Evolutionary conservation across 495 filamentous ascomycete species (phyloP).

Genomic region (Parachaetomium inaequale): DNA sequence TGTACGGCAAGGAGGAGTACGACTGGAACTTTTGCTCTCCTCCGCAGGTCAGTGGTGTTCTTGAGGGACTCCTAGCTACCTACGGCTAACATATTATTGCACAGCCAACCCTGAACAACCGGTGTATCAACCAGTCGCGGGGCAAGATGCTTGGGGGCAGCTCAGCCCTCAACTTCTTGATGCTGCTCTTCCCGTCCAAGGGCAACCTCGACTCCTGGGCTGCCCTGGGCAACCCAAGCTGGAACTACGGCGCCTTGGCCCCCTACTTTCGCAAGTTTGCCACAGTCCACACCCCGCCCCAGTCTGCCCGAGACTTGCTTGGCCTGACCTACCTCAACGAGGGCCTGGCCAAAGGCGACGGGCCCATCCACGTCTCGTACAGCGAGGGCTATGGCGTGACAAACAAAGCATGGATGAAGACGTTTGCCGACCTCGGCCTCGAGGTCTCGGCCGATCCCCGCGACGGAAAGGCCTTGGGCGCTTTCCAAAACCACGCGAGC

Average conservation of each 20-base stretch:
- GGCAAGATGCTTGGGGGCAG: constrained; percentile 58
- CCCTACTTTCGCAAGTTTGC: constrained; percentile 50
- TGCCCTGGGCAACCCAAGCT: constrained; percentile 50
- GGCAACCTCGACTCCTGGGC: constrained; percentile 53
- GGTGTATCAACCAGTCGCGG: constrained; percentile 38
- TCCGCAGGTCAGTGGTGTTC: constrained; percentile 42
- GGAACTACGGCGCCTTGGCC: constrained; percentile 48
- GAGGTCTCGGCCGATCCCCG: constrained; percentile 38
- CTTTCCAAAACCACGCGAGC: constrained; percentile 42
- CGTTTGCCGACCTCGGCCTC: constrained; percentile 34
- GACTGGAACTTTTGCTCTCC: constrained; percentile 54
- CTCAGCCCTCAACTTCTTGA: constrained; percentile 53
- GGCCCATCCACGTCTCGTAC: constrained; percentile 43
- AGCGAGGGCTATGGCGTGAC: constrained; percentile 35
- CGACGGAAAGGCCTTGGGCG: constrained; percentile 41
- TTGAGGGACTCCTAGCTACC: not conserved
- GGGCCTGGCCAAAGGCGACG: constrained; percentile 29
- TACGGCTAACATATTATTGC: constrained; percentile 9
- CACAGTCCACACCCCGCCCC: constrained; percentile 31
- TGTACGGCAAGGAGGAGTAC: constrained; percentile 48
- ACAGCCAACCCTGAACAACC: constrained; percentile 34
- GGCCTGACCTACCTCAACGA: constrained; percentile 36
- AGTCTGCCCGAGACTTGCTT: constrained; percentile 30
- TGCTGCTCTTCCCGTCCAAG: constrained; percentile 45
- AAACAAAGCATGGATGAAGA: constrained; percentile 39